Conservation (phyloP, 345 rosid species). For the Linum lewisii region DNA sequence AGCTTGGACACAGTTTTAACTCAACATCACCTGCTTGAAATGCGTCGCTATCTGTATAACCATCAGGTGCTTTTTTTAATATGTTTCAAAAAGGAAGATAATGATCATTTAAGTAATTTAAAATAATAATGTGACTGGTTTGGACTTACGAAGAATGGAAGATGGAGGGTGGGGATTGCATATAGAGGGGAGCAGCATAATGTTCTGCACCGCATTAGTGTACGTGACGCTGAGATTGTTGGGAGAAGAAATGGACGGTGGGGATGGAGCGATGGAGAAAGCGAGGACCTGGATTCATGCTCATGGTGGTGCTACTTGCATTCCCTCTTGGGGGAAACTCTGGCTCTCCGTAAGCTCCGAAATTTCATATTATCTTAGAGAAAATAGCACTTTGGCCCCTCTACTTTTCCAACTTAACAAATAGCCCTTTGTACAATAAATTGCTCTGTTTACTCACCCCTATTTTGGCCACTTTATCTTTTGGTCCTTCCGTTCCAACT, state of each 20-base stretch:
- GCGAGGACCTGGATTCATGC: slow-evolving; percentile 54
- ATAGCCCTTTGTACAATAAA: too few species aligned
- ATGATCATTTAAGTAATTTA: too few species aligned
- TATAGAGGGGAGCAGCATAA: slow-evolving; percentile 50
- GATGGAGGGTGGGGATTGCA: slow-evolving; percentile 88
- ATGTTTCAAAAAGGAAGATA: background rate
- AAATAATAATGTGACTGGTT: background rate
- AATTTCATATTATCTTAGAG: too few species aligned
- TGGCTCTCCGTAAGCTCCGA: slow-evolving; percentile 47
- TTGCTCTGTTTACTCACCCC: too few species aligned
- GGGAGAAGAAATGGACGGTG: slow-evolving; percentile 31
- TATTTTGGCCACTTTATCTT: too few species aligned
- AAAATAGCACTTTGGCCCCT: too few species aligned
- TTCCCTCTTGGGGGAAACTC: slow-evolving; percentile 77
- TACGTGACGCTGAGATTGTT: slow-evolving; percentile 51
- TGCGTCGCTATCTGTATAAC: slow-evolving; percentile 48
- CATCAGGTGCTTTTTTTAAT: slow-evolving; percentile 41
- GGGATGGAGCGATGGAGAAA: slow-evolving; percentile 28
- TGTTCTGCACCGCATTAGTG: slow-evolving; percentile 42
- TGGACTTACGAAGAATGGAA: slow-evolving; percentile 27
- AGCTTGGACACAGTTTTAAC: slow-evolving; percentile 24
- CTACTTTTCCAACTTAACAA: too few species aligned
- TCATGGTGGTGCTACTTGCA: slow-evolving; percentile 50
- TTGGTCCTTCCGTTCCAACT: too few species aligned
- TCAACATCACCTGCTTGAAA: slow-evolving; percentile 32